These are phyloP conservation scores for Metschnikowia baotianmanensis DNA, from an alignment of 805 yeast species.

Conservation along the genomic window DNA sequence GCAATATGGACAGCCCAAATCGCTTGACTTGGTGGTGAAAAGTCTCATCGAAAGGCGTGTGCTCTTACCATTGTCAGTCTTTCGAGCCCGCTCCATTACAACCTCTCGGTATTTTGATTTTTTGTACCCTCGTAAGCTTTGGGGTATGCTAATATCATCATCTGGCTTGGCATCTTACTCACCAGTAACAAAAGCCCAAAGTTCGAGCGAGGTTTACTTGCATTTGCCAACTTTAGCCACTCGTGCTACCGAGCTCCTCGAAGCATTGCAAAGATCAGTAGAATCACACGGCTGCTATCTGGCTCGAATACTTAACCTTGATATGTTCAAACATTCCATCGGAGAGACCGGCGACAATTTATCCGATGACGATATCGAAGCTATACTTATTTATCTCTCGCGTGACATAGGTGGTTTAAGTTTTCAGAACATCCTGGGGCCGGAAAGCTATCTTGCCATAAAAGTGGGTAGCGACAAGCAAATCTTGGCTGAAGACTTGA, in stretches of 20 bases:
- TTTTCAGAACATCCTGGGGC: background rate
- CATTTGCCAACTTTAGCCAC: constrained; percentile 21
- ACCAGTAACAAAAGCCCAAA: background rate
- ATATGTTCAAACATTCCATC: constrained; percentile 13
- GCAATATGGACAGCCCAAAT: constrained; percentile 31
- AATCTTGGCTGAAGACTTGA: constrained; percentile 31
- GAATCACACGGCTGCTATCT: constrained; percentile 17
- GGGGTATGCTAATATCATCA: constrained; percentile 6
- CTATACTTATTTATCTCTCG: constrained; percentile 27
- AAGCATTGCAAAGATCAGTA: constrained; percentile 5
- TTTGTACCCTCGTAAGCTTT: constrained; percentile 11
- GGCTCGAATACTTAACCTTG: constrained; percentile 16
- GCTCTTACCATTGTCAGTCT: constrained; percentile 17
- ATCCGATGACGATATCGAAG: constrained; percentile 25
- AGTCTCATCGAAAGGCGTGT: constrained; percentile 22
- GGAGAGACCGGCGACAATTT: constrained; percentile 10
- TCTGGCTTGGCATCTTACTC: constrained; percentile 1
- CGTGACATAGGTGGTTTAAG: constrained; percentile 22
- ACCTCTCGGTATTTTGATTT: constrained; percentile 6
- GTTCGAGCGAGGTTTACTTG: constrained; percentile 24
- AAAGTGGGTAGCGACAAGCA: constrained; percentile 20
- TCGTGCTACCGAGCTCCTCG: constrained; percentile 4
- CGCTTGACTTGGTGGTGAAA: constrained; percentile 24
- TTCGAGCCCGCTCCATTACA: constrained; percentile 3
- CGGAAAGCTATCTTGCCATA: background rate